Percentiles rank a stretch among this genome's conserved stretches.
phyloP scores from a whole-genome alignment of 208 protist species.

The Trypanosoma avium region DNA sequence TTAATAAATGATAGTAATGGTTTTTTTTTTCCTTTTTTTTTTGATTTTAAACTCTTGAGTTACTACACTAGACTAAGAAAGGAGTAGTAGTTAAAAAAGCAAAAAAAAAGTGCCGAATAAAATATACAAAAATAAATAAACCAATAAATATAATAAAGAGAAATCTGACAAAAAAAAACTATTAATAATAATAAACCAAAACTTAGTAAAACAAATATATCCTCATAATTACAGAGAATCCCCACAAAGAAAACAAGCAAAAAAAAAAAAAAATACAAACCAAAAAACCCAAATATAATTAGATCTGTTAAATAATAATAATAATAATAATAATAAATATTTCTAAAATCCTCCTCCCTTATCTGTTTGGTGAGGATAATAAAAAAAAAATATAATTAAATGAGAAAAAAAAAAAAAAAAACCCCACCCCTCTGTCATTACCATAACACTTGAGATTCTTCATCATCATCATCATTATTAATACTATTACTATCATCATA shows the following conservation, averaged over 20 bases:
- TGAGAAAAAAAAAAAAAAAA: too few species aligned
- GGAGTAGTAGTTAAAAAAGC: background rate
- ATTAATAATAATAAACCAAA: background rate
- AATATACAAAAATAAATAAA: background rate
- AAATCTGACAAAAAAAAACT: too few species aligned
- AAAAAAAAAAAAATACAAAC: constrained; percentile 9
- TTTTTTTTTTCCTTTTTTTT: too few species aligned
- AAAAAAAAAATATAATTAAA: background rate
- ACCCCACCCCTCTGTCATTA: too few species aligned
- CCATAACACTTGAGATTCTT: too few species aligned
- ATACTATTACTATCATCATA: too few species aligned
- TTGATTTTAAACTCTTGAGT: too few species aligned
- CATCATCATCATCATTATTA: too few species aligned
- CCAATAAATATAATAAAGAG: background rate
- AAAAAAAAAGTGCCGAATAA: background rate
- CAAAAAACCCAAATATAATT: background rate
- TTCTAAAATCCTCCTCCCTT: background rate
- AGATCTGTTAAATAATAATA: constrained; percentile 7
- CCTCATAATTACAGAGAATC: background rate
- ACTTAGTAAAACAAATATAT: background rate
- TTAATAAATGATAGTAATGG: too few species aligned
- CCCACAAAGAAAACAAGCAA: background rate
- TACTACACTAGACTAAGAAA: too few species aligned
- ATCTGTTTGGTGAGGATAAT: background rate
- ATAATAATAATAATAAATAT: constrained; percentile 4